Base-by-base conservation (phyloP, 148 eudicot species). In the Rhododendron molle region DNA sequence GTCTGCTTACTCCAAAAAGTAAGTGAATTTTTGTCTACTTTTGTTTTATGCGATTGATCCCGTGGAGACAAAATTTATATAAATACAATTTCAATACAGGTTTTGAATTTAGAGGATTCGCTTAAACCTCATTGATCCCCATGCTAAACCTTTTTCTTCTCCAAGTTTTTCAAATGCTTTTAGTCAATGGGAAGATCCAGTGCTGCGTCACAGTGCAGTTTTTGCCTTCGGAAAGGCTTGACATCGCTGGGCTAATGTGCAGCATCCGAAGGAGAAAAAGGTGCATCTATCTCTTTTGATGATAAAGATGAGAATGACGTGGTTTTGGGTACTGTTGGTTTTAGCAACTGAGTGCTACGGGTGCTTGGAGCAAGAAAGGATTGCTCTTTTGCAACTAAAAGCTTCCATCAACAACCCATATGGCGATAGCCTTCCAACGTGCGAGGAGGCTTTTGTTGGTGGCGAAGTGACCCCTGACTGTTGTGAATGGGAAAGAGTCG, bases 341-440 rank as follows among this genome's bases (percentile, higher is more conserved):
- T 9, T 44, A 28, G 81, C 52, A n/a, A 46, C 7, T 46, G 32
- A 50, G 16, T 78, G 81, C 30, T n/a, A 76, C 8, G 49, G 80
- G 40, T 76, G 80, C 40, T 38, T 76, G 80, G 80, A 76, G 44
- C 80, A 76, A 40, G 80, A 38, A 18, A 76, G 49, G n/a, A 40
- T 38, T 40, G 46, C 80, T 34, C 46, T 76, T 76, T 76, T 76
- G 80, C 80, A 76, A 40, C 46, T 76, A 62, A 62, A 62, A 62
- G 69, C 69, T 62, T 62, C 69, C 12, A 62, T 62, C 69, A 62
- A 62, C 69, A 9, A 76, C 46, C 80, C 80, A 34, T 30, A 76
- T 38, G 46, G 80, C 47, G 21, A 76, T 40, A 72, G 77, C 43
- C 77, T 76, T 18, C 49, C 80, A 34, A 18, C n/a, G 46, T 76